Conservation (phyloP, 495 filamentous ascomycete genomes). For the Staphylotrichum tortipilum region DNA sequence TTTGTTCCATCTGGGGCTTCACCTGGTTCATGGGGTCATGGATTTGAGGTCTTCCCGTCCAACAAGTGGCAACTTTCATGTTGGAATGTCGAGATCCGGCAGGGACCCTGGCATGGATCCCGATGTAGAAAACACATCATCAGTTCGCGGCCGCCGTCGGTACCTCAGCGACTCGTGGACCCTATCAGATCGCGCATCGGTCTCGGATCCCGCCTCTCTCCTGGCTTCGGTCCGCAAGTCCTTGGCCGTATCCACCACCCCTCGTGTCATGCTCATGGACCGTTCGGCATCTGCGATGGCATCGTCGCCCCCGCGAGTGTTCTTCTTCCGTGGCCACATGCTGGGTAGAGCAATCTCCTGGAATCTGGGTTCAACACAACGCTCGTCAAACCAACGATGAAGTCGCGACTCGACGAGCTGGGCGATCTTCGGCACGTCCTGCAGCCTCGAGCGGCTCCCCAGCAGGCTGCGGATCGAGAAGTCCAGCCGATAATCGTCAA, state of each 20-base stretch:
- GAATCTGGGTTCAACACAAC: conserved; percentile 89
- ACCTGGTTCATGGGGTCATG: too few species aligned
- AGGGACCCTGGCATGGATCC: conserved; percentile 27
- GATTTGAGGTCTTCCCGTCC: background rate
- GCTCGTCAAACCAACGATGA: conserved; percentile 95
- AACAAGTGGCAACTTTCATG: conserved; percentile 6
- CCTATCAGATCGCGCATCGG: conserved; percentile 27
- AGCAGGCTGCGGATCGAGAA: conserved; percentile 84
- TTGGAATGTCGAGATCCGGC: conserved; percentile 18
- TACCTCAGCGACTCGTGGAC: conserved; percentile 31
- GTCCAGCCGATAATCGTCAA: conserved; percentile 91
- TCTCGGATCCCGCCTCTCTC: conserved; percentile 38
- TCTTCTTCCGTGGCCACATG: conserved; percentile 85
- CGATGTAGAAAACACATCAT: conserved; percentile 28
- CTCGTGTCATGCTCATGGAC: conserved; percentile 38
- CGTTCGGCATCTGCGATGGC: conserved; percentile 32
- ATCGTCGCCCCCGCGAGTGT: conserved; percentile 59
- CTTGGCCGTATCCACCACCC: conserved; percentile 40
- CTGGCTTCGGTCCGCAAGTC: conserved; percentile 40
- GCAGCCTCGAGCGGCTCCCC: conserved; percentile 79
- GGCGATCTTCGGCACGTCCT: conserved; percentile 96
- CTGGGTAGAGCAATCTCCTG: conserved; percentile 91
- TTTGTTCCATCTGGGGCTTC: background rate
- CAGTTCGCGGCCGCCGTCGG: conserved; percentile 25
- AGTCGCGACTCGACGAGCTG: conserved; percentile 85